phyloP scores from a whole-genome alignment of 2,329 filamentous ascomycete genomes.

The Emericellopsis atlantica region DNA sequence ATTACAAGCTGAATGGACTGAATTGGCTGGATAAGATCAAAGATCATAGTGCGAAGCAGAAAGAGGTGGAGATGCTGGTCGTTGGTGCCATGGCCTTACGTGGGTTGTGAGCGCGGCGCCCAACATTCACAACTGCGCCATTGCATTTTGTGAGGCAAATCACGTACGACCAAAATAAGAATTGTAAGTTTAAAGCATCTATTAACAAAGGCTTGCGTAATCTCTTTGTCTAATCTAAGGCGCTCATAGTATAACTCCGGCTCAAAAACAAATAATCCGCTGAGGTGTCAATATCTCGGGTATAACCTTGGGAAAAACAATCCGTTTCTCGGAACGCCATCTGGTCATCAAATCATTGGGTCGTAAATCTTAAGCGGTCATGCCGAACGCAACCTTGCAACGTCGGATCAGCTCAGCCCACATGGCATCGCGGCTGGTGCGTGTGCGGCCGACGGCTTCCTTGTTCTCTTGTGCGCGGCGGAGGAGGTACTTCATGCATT shows the following conservation, averaged over 20 bases:
- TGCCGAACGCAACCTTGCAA: conserved; percentile 26
- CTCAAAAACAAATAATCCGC: background rate
- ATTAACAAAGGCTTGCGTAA: too few relatives aligned
- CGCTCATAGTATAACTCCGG: background rate
- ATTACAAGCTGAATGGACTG: conserved; percentile 70
- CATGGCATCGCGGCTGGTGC: conserved; percentile 49
- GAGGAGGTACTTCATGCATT: conserved; percentile 78
- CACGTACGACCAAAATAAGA: too few relatives aligned
- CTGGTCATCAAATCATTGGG: background rate
- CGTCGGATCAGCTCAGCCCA: conserved; percentile 47
- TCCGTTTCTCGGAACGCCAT: background rate
- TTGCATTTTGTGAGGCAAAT: too few relatives aligned
- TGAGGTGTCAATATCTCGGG: background rate
- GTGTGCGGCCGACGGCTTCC: conserved; percentile 54
- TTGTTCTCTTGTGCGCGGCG: conserved; percentile 54
- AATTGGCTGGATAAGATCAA: conserved; percentile 32
- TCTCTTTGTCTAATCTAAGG: too few relatives aligned
- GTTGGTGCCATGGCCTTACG: conserved; percentile 61
- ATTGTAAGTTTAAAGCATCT: too few relatives aligned
- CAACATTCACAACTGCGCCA: too few relatives aligned
- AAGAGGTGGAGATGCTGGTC: conserved; percentile 55
- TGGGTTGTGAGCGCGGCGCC: conserved; percentile 12
- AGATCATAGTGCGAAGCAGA: conserved; percentile 28
- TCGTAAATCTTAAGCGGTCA: conserved; percentile 8
- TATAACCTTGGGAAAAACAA: background rate